phyloP scores from a whole-genome alignment of 192 early-diverging fungal genomes.

The Coemansia sp. region DNA sequence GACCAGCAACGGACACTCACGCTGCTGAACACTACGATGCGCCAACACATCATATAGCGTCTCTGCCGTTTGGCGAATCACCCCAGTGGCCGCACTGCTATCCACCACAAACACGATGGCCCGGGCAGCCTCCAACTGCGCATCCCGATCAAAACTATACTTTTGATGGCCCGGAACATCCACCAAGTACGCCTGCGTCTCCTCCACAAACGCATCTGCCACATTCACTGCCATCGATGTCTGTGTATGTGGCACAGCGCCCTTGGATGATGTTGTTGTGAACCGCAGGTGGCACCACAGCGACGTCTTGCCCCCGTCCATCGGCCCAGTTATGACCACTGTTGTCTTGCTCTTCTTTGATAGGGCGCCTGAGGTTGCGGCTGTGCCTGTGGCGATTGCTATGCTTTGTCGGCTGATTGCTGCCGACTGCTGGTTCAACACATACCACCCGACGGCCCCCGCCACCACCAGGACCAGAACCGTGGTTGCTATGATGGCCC shows the following conservation, averaged over 20 bases:
- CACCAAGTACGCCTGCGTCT: conserved; percentile 48
- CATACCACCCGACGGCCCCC: conserved; percentile 12
- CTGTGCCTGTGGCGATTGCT: conserved; percentile 20
- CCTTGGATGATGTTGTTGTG: neutral
- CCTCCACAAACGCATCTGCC: conserved; percentile 12
- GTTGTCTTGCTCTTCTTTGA: conserved; percentile 9
- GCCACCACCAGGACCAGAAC: neutral
- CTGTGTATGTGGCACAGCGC: conserved; percentile 20
- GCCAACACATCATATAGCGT: conserved; percentile 76
- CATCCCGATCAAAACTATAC: conserved; percentile 64
- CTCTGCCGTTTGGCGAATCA: conserved; percentile 63
- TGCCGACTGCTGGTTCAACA: conserved; percentile 30
- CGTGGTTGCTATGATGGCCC: too few species aligned
- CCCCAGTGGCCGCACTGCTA: conserved; percentile 52
- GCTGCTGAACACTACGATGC: conserved; percentile 52
- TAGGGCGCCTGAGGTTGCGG: neutral
- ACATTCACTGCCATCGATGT: conserved; percentile 40
- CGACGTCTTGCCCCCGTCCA: conserved; percentile 33
- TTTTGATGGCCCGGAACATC: conserved; percentile 90
- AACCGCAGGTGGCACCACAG: conserved; percentile 40
- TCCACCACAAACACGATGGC: conserved; percentile 79
- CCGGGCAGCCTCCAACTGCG: conserved; percentile 61
- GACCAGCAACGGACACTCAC: conserved; percentile 61
- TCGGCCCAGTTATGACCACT: conserved; percentile 29
- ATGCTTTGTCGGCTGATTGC: conserved; percentile 30